Base-by-base conservation (phyloP, 2,329 filamentous ascomycete species). In the Thielaviopsis punctulata region DNA sequence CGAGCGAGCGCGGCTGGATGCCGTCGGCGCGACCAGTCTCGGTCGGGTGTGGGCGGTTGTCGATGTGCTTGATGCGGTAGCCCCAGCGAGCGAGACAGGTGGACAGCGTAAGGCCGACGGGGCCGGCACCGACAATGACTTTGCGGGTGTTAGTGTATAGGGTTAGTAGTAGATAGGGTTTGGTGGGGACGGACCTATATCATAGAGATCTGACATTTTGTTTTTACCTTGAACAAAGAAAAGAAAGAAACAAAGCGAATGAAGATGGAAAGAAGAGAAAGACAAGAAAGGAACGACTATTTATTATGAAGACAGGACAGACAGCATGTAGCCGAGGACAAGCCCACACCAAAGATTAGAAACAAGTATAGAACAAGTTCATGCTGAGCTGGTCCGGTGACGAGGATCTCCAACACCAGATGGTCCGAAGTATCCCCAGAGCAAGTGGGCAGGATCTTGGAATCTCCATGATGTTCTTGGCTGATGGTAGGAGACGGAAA, bases 31-130 rank as follows among this genome's bases (percentile, higher is more conserved):
- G 84, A 51, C 88, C 88, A 19, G 87, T 94, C 2, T 79, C 62
- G 12, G 88, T 95, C 15, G 88, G 88, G 61, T 90, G 84, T 2
- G 86, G 73, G 55, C 88, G 77, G 67, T 93, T 94, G 68, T 95
- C 89, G 62, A 95, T 87, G 68, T 95, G 87, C 72, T 90, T 94
- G 66, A 95, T 86, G 65, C 80, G 87, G 73, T 95, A 95, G 19
- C 89, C 89, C 86, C 88, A 95, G 69, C 88, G 76, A 56, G 86
- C 85, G 56, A 95, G 76, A 63, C 85, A 90, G 25, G 88, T 88
- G 8, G 87, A 92, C 22, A 95, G 75, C 68, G 93, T 81, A 54
- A 95, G 76, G 52, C 89, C 89, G 41, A 89, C 87, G 3, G 89
- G 89, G 15, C 89, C 89, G 52, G 89, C 89, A 57, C 89, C 89